phyloP scores from a whole-genome alignment of 2,329 filamentous ascomycete species.

The Chaetomium globosum region DNA sequence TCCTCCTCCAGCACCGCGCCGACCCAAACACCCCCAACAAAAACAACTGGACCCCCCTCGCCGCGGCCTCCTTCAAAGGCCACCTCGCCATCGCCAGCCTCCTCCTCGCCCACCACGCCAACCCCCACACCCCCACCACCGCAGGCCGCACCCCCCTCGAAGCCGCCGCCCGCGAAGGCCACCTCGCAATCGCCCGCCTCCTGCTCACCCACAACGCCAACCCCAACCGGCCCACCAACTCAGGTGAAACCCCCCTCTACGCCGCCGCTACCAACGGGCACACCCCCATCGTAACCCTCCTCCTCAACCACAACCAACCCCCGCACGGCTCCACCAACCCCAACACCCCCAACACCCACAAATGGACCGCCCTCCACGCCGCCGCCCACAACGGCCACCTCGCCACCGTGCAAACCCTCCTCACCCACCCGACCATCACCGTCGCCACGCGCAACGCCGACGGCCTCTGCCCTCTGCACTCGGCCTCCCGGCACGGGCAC shows the following conservation, averaged over 20 bases:
- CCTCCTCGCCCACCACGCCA: not conserved
- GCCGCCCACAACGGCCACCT: constrained; percentile 9
- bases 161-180: not conserved
- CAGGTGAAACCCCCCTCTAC: constrained; percentile 7
- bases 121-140: not conserved
- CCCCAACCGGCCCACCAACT: not conserved
- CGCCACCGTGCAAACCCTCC: not conserved
- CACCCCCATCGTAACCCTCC: not conserved
- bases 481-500: not conserved
- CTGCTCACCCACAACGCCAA: constrained; percentile 2
- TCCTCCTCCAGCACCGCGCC: constrained; percentile 6
- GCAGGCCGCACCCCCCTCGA: not conserved
- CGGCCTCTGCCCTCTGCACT: not conserved
- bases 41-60: constrained; percentile 7
- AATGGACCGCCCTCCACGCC: constrained; percentile 9
- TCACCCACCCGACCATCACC: not conserved
- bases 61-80: not conserved
- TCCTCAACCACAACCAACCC: not conserved
- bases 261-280: constrained; percentile 1
- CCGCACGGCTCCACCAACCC: not conserved
- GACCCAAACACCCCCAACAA: constrained; percentile 1
- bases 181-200: not conserved
- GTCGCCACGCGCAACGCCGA: not conserved
- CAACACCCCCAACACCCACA: not conserved
- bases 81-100: constrained; percentile 1